Evolutionary conservation across 768 basidiomycete species (phyloP).

Genomic region (Termitomyces sp.): DNA sequence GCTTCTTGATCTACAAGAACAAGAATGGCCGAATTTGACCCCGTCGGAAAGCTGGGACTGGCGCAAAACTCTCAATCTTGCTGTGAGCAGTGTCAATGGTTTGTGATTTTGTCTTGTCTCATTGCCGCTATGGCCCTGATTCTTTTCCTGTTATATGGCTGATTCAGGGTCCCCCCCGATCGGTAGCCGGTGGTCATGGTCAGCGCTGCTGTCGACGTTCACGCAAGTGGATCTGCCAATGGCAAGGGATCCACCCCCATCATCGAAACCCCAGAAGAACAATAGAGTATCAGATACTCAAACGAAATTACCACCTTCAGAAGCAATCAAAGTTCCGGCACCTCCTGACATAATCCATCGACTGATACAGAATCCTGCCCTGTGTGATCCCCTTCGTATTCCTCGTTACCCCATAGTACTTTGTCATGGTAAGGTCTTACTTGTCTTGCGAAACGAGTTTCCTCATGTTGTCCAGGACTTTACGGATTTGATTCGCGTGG

Average conservation of each 20-base stretch:
- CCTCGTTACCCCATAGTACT: conserved; percentile 90
- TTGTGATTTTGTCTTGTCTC: not conserved
- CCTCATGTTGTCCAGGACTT: conserved; percentile 47
- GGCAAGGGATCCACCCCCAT: conserved; percentile 15
- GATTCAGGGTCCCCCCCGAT: conserved; percentile 5
- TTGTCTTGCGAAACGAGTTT: not conserved
- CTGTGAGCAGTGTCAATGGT: conserved; percentile 4
- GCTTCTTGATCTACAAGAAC: conserved; percentile 14
- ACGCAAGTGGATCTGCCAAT: conserved; percentile 12
- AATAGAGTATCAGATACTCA: conserved; percentile 4
- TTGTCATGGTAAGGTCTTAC: conserved; percentile 73
- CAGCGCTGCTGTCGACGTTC: conserved; percentile 18
- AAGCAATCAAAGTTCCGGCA: conserved; percentile 15
- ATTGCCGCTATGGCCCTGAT: not conserved
- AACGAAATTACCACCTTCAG: conserved; percentile 11
- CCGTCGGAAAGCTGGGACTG: conserved; percentile 20
- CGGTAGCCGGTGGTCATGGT: conserved; percentile 23
- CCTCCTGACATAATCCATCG: conserved; percentile 54
- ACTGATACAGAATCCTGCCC: conserved; percentile 68
- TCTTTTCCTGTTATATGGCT: not conserved
- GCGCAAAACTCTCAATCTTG: conserved; percentile 3
- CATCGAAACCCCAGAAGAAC: conserved; percentile 10
- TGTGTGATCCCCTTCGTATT: conserved; percentile 71
- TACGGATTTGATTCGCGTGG: conserved; percentile 95
- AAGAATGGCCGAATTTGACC: conserved; percentile 26